These are phyloP conservation scores for Calcarisporium arbuscula DNA, from an alignment of 2,329 filamentous ascomycete genomes.

Conservation along the genomic window DNA sequence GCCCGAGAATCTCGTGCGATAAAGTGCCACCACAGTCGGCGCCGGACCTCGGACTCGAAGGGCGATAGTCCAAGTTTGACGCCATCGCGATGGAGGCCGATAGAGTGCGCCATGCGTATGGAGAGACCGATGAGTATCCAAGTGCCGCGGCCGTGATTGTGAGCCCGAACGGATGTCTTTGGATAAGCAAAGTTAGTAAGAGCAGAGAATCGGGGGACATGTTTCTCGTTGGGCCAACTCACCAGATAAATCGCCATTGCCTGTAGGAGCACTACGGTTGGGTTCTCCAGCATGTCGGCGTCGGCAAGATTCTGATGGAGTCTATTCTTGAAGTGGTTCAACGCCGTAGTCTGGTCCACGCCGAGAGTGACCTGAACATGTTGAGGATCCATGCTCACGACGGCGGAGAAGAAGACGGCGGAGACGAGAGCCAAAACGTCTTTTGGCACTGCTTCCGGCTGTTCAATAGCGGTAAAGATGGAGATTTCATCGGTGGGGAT, in stretches of 20 bases:
- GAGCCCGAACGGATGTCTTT: slow-evolving; percentile 22
- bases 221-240: slow-evolving; percentile 10
- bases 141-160: slow-evolving; percentile 26
- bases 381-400: slow-evolving; percentile 30
- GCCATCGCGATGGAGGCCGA: slow-evolving; percentile 50
- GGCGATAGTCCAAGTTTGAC: slow-evolving; percentile 38
- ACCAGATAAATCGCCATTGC: slow-evolving; percentile 33
- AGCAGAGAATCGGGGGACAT: neutral
- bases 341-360: slow-evolving; percentile 14
- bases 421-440: slow-evolving; percentile 33
- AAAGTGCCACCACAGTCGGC: slow-evolving; percentile 49
- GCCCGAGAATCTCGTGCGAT: slow-evolving; percentile 43
- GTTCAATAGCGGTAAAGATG: slow-evolving; percentile 23
- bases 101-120: slow-evolving; percentile 39
- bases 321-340: slow-evolving; percentile 23
- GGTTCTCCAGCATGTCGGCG: slow-evolving; percentile 32
- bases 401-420: slow-evolving; percentile 43
- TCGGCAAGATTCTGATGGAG: slow-evolving; percentile 32
- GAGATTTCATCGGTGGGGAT: slow-evolving; percentile 23
- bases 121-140: slow-evolving; percentile 38
- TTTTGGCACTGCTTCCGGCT: slow-evolving; percentile 17
- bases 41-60: slow-evolving; percentile 49
- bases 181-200: neutral
- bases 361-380: slow-evolving; percentile 25
- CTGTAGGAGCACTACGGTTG: slow-evolving; percentile 27